Base-by-base conservation (phyloP, 2,329 filamentous ascomycete species). In the Pseudofabraea citricarpa region DNA sequence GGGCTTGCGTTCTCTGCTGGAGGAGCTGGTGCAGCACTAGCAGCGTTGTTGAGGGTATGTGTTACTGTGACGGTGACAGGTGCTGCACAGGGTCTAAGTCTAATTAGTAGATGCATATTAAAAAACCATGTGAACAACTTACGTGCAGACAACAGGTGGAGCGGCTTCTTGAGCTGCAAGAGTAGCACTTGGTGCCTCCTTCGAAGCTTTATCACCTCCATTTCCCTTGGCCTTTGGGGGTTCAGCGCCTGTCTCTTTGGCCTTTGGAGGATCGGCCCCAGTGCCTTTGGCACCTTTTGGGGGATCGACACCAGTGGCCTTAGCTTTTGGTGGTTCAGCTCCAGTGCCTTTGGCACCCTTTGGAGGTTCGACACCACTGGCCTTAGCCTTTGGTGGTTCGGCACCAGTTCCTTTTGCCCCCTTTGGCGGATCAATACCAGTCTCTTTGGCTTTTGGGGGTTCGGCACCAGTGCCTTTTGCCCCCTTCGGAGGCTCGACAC, bases 11-110 rank as follows among this genome's bases (percentile, higher is more conserved):
- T 32, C 18, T 16, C 20, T 36, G 18, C 18, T 19, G 35, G 8
- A 12, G 19, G 20, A 36, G 33, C 6, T 36, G 33, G 19, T 19
- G 33, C 5, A 19, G 8, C 19, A 19, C 29, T 16, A 12, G 33
- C 16, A 21, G 16, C 18, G n/a, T n/a, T 12, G 12, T 29, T 43
- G 16, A 46, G 16, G 16, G 39, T 46, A 19, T 46, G 20, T 15
- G 38, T 41, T 21, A 46, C 32, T 19, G 44, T 40, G 8, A 27
- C 37, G 3, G 43, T 44, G 15, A 43, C 21, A 13, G 36, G 9
- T 15, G 29, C 2, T 15, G 29, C 29, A 32, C 9, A 32, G 10
- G 29, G 29, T 32, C 29, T 32, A 18, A n/a, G 5, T 15, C 13
- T 7, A 32, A 32, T 23, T 13, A 33, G 36, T 36, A 18, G 12